These are phyloP conservation scores for Talaromyces piceae DNA, from an alignment of 2,329 filamentous ascomycete genomes.

Conservation along the genomic window DNA sequence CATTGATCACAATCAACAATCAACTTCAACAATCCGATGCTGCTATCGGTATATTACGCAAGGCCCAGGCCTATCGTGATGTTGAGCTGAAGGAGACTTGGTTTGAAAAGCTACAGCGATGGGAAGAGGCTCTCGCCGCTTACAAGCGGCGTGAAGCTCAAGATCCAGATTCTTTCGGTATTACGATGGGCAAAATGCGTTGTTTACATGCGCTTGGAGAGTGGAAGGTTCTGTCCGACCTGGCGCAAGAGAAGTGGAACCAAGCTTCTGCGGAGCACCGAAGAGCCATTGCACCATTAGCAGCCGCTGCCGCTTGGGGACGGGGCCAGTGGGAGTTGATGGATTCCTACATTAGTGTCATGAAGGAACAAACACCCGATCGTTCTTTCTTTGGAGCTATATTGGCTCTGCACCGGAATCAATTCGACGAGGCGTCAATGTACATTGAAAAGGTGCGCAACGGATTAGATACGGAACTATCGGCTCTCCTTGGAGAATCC, in stretches of 20 bases:
- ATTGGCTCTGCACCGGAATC: conserved; percentile 86
- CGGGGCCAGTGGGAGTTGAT: conserved; percentile 96
- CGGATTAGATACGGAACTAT: conserved; percentile 89
- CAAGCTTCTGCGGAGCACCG: conserved; percentile 82
- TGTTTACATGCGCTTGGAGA: conserved; percentile 95
- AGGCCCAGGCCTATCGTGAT: conserved; percentile 91
- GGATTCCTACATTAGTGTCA: conserved; percentile 92
- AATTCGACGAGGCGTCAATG: conserved; percentile 81
- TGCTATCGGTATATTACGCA: conserved; percentile 92
- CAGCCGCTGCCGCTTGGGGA: conserved; percentile 93
- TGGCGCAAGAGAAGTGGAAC: conserved; percentile 90
- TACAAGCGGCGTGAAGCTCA: conserved; percentile 81
- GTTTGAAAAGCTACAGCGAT: conserved; percentile 97
- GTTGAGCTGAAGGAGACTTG: conserved; percentile 96
- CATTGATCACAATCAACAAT: conserved; percentile 98
- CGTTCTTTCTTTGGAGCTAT: conserved; percentile 97
- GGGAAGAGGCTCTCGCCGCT: conserved; percentile 91
- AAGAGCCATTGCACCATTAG: conserved; percentile 82
- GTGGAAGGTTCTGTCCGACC: conserved; percentile 84
- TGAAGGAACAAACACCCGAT: conserved; percentile 90
- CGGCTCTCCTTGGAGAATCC: conserved; percentile 92
- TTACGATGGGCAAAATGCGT: conserved; percentile 99
- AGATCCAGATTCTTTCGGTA: conserved; percentile 73
- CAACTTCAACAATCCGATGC: conserved; percentile 97
- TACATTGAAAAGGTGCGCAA: conserved; percentile 91